These are phyloP conservation scores for Calonectria pteridis DNA, from an alignment of 2,329 filamentous ascomycete genomes.

Conservation along the genomic window DNA sequence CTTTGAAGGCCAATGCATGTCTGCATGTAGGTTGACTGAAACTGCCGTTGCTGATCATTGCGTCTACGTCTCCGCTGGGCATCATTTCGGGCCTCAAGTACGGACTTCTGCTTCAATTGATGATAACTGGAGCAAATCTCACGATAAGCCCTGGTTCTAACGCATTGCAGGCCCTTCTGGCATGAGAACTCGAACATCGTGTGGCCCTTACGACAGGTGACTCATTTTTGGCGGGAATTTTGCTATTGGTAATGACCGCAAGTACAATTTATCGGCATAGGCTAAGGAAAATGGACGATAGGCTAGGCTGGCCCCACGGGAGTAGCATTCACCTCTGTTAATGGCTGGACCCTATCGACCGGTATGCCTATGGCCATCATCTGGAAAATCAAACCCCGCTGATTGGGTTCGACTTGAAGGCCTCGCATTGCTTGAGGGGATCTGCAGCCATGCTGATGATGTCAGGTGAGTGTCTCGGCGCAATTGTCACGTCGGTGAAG, in stretches of 20 bases:
- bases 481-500: background rate
- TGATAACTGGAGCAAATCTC: background rate
- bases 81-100: background rate
- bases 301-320: background rate
- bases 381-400: background rate
- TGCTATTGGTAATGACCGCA: background rate
- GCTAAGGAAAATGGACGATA: background rate
- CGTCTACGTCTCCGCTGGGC: background rate
- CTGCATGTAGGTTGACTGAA: no score
- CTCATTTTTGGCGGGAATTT: background rate
- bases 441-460: background rate
- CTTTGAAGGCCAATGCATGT: no score
- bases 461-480: background rate
- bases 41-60: no score
- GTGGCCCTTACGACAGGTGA: background rate
- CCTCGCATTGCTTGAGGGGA: background rate
- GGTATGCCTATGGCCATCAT: background rate
- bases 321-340: no score
- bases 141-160: background rate
- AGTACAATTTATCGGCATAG: background rate
- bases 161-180: background rate
- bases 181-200: background rate
- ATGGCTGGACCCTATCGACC: background rate
- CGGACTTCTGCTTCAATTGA: no score
- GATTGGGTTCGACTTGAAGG: background rate